Base-by-base conservation (phyloP, 306 rosid genomes). In the Vigna hirtella region DNA sequence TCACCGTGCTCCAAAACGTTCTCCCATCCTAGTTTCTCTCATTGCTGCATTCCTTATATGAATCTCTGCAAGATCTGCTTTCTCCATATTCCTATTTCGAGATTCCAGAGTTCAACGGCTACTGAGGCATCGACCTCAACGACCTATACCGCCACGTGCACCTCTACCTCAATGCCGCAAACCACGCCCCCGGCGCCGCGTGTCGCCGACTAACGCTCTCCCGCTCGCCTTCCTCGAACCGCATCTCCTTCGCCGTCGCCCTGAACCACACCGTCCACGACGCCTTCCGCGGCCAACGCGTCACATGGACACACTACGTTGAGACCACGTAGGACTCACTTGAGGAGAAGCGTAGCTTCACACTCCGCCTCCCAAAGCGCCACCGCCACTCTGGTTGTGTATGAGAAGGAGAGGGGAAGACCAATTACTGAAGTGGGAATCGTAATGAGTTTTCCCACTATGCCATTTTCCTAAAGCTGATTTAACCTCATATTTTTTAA, bases 71-170 rank as follows among this genome's bases (percentile, higher is more conserved):
- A 45, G 98, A 91, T 82, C 69, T 91, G 4, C 83, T 93, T 48
- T 87, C 92, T 50, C 98, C 98, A 1, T 88, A 85, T 70, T 85
- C 98, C 4, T 91, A 93, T 67, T 81, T 88, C 69, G 95, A 93
- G 67, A 85, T 93, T 65, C 97, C 98, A 0, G 97, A 93, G 73
- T 93, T 93, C 87, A 91, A 93, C 77, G 97, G 95, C 77, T 93
- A 93, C 79, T 91, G 95, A 66, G 93, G 91, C 40, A 93, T 93
- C 26, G 97, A 93, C 79, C 84, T 83, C 70, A 91, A 93, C 82
- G 95, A 93, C 14, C 91, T 93, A 70, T 93, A 93, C 91, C 95
- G 93, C 74, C 92, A 93, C 36, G 91, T 89, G 26, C 89, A 87
- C 53, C 92, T 93, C 57, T 93, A 93, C 85, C 89, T 93, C 73